Base-by-base conservation (phyloP, 768 basidiomycete genomes). In the Ramaria sp. region DNA sequence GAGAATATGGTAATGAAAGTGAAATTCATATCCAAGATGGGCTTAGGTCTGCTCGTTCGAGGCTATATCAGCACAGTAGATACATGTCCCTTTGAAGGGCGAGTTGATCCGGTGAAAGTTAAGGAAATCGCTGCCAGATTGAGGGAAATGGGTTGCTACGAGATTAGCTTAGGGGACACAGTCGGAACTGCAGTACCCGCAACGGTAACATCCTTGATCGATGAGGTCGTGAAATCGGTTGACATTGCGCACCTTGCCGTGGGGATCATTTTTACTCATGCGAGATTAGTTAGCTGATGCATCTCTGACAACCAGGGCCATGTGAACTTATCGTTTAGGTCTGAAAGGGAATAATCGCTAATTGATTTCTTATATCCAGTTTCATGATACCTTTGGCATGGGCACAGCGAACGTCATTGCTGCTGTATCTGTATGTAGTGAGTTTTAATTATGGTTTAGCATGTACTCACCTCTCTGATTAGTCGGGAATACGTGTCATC, bases 121-220 rank as follows among this genome's bases (percentile, higher is more conserved):
- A 73, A 79, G 49, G 79, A 84, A 37, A 79, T 95, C 22, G 72
- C 88, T 0, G 77, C 77, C 58, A 81, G 78, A 59, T 65, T 98
- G 34, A 57, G 81, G 4, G 82, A 89, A 56, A 93, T 96, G 88
- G 94, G 94, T 0, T 95, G 91, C 64, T 95, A 95, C 65, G 88
- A 98, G 66, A 80, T 94, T 48, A 88, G 88, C 61, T 69, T 97
- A 20, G 92, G 91, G 0, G 95, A 98, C 65, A 98, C 94, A 2
- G 87, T 89, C 1, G 94, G 94, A 0, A 80, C 81, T 45, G 94
- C 87, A 1, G 86, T 83, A 44, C 90, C 93, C 0, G 68, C 71
- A 24, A 77, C 78, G 37, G 77, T 94, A 28, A 67, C 72, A 5
- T 70, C 73, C 58, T 78, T 97, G 71, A 69, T 96, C 45, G 78